A percentile compares a stretch with the other conserved stretches of the same genome.
These are phyloP conservation scores for Auricularia sp. DNA, from an alignment of 768 basidiomycete genomes.

Conservation along the genomic window DNA sequence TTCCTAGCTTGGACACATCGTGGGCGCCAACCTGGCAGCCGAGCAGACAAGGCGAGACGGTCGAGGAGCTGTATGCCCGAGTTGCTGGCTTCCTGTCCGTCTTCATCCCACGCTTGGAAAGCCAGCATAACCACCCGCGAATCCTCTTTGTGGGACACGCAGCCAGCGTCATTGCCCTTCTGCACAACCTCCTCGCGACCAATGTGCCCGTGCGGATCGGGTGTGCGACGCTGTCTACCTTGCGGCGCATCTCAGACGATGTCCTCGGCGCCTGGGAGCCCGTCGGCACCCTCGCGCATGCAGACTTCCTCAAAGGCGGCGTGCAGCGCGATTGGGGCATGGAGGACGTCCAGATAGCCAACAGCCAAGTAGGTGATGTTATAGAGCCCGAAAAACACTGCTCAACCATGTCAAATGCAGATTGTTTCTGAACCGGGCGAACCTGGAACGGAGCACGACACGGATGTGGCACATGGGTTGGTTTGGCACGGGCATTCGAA, in stretches of 20 bases:
- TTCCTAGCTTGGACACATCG: slow-evolving; percentile 45
- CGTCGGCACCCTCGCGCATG: slow-evolving; percentile 38
- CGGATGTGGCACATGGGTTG: slow-evolving; percentile 24
- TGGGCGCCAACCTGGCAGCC: slow-evolving; percentile 57
- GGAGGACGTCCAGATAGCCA: slow-evolving; percentile 52
- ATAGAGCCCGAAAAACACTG: background rate
- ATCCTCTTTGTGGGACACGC: slow-evolving; percentile 66
- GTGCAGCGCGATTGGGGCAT: slow-evolving; percentile 71
- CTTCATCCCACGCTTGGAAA: slow-evolving; percentile 44
- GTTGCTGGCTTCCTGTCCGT: slow-evolving; percentile 38
- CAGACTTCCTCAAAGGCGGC: slow-evolving; percentile 48
- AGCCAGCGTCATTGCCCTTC: slow-evolving; percentile 61
- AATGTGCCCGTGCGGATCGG: slow-evolving; percentile 50
- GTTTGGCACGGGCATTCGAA: background rate
- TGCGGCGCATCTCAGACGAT: slow-evolving; percentile 22
- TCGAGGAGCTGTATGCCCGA: slow-evolving; percentile 54
- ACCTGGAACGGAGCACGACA: slow-evolving; percentile 53
- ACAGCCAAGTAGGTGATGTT: slow-evolving; percentile 44
- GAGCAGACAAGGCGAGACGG: slow-evolving; percentile 62
- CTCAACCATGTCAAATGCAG: slow-evolving; percentile 23
- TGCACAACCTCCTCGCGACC: slow-evolving; percentile 47
- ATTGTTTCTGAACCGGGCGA: slow-evolving; percentile 63
- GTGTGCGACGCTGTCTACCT: slow-evolving; percentile 57
- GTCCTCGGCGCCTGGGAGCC: slow-evolving; percentile 40
- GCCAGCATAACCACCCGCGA: slow-evolving; percentile 33